Percentiles rank a stretch among this genome's conserved stretches.
phyloP scores from a whole-genome alignment of 305 asterid genomes.

The Rubia peregrina region DNA sequence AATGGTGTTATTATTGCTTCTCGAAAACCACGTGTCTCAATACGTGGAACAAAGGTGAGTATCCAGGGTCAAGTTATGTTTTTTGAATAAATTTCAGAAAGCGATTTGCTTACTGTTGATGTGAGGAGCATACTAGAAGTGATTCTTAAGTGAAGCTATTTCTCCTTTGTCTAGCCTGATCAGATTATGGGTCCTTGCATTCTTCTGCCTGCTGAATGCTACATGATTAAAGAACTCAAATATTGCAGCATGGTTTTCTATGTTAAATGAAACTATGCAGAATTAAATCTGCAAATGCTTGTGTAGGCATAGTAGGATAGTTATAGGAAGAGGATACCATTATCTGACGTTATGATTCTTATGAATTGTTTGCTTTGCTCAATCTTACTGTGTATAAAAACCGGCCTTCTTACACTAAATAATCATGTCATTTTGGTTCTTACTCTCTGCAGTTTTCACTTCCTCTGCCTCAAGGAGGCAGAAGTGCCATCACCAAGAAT shows the following conservation, averaged over 20 bases:
- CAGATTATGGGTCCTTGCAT: background rate
- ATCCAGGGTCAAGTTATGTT: background rate
- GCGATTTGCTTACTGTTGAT: background rate
- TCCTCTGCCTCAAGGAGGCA: slow-evolving; percentile 91
- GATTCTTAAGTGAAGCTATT: background rate
- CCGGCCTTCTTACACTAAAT: background rate
- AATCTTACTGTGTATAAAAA: background rate
- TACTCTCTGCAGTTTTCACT: slow-evolving; percentile 56
- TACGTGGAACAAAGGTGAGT: slow-evolving; percentile 92
- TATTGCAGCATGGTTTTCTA: background rate
- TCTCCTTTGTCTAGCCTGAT: background rate
- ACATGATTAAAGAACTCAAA: background rate
- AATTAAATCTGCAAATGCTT: background rate
- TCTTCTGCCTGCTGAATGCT: background rate
- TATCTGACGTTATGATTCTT: background rate
- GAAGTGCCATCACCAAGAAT: slow-evolving; percentile 79
- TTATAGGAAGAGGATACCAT: background rate
- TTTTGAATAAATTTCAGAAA: background rate
- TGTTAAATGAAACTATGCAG: background rate
- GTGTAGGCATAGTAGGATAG: background rate
- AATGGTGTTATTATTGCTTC: slow-evolving; percentile 76
- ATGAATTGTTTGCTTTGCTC: background rate
- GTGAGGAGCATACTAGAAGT: background rate
- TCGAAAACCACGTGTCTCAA: slow-evolving; percentile 70
- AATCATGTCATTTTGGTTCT: slow-evolving; percentile 3